These are phyloP conservation scores for Saccharomycopsis microspora DNA, from an alignment of 805 yeast genomes.

Conservation along the genomic window DNA sequence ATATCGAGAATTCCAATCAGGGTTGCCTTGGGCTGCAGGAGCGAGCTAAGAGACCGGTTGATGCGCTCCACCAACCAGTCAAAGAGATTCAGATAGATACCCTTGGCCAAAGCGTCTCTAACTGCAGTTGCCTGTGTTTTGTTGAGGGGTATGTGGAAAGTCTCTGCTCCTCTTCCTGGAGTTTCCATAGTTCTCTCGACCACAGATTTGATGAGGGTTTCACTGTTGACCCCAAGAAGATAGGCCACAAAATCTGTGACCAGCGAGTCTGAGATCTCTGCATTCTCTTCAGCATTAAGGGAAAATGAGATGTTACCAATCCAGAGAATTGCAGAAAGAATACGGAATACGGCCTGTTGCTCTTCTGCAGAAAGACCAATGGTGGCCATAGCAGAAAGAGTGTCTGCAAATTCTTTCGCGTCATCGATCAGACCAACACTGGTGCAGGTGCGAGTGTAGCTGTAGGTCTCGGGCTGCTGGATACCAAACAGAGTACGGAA, in stretches of 20 bases:
- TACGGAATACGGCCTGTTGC: slow-evolving; percentile 82
- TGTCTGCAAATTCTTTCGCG: slow-evolving; percentile 63
- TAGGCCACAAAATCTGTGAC: slow-evolving; percentile 96
- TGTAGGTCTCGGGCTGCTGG: slow-evolving; percentile 87
- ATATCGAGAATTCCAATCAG: slow-evolving; percentile 92
- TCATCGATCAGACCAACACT: slow-evolving; percentile 84
- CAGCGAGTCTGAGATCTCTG: slow-evolving; percentile 69
- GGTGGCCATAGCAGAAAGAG: slow-evolving; percentile 74
- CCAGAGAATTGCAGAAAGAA: slow-evolving; percentile 84
- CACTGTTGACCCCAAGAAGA: slow-evolving; percentile 67
- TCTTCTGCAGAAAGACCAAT: slow-evolving; percentile 77
- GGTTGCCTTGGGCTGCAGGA: slow-evolving; percentile 36
- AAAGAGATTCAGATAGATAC: slow-evolving; percentile 81
- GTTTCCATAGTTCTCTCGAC: slow-evolving; percentile 84
- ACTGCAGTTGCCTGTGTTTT: slow-evolving; percentile 90
- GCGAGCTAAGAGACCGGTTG: slow-evolving; percentile 58
- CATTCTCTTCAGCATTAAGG: slow-evolving; percentile 82
- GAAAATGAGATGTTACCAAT: slow-evolving; percentile 82
- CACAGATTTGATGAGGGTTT: slow-evolving; percentile 52
- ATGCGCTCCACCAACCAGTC: slow-evolving; percentile 96
- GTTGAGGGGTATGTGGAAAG: slow-evolving; percentile 90
- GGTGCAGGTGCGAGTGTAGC: slow-evolving; percentile 82
- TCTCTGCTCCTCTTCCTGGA: slow-evolving; percentile 77
- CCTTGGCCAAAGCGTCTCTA: slow-evolving; percentile 90
- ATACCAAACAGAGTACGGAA: slow-evolving; percentile 82